Evolutionary conservation across 495 filamentous ascomycete genomes (phyloP), one percentile per base, ranked within the genome.

Genomic region (Cercophora samala): DNA sequence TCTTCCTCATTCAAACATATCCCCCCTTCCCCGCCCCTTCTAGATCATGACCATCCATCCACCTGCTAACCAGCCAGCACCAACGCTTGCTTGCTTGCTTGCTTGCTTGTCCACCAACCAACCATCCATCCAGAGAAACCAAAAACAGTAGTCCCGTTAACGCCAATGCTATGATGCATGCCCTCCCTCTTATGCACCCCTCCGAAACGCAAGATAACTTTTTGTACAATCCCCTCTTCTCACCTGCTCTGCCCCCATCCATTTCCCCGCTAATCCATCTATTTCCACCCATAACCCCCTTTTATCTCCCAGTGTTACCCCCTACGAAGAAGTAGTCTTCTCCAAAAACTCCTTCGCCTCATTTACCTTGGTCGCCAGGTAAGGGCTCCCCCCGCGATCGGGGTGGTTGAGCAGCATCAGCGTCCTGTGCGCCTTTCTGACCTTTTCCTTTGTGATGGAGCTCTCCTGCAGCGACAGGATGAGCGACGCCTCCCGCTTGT

Each of bases 401-500:
- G 95, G 95, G 79, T 99, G 95, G 81, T 99, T 99, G 68, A 96
- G 82, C 62, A 99, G 86, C 95, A 99, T 99, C 62, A 98, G 88
- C 67, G 91, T 92, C 42, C 95, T 88, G 81, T 99, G 95, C 70
- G 94, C 93, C 83, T 98, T 97, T 73, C 95, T 91, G 60, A 99
- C 84, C 70, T 94, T 93, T 53, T 97, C 92, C 80, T 96, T 97
- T 63, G 88, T 93, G 70, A 97, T 69, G 67, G 86, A 86, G 58
- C 92, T 86, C 77, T 98, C 95, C 62, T 94, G 97, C 53, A 97
- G 87, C 72, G 96, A 90, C 62, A 99, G 81, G 63, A 99, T 98
- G 75, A 99, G 80, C 25, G 92, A 83, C 42, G 95, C 95, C 81
- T 99, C 95, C 69, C 90, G 87, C 68, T 89, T 85, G 76, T 88